Percentiles rank a stretch among this genome's conserved stretches.
Conservation (phyloP, 2,329 filamentous ascomycete species). For the Paraphoma sp. region DNA sequence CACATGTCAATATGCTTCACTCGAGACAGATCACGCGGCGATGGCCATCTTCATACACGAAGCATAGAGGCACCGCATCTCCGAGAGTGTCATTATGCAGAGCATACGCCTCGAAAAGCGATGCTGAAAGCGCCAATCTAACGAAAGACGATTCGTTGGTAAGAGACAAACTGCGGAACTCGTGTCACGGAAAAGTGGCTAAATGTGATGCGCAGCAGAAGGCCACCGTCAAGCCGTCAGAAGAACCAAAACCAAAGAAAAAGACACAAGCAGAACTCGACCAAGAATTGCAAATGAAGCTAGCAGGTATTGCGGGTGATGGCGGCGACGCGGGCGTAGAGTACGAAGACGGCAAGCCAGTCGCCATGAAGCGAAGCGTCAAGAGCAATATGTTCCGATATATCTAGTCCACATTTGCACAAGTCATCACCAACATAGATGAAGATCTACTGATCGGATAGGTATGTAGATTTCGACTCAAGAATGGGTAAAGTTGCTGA, state of each 20-base stretch:
- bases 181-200: neutral
- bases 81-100: neutral
- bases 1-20: neutral
- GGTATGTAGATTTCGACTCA: neutral
- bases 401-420: conserved; percentile 49
- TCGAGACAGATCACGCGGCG: neutral
- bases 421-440: neutral
- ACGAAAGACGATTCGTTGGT: conserved; percentile 4
- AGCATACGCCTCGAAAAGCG: neutral
- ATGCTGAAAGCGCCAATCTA: neutral
- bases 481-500: neutral
- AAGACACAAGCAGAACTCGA: conserved; percentile 71
- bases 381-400: conserved; percentile 80
- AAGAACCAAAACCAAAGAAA: conserved; percentile 28
- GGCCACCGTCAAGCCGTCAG: conserved; percentile 12
- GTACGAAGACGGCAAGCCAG: conserved; percentile 75
- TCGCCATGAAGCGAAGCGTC: conserved; percentile 75
- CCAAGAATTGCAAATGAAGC: conserved; percentile 68
- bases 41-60: neutral
- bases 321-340: conserved; percentile 76
- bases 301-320: conserved; percentile 72
- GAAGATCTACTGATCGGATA: neutral
- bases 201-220: conserved; percentile 8
- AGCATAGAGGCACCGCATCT: neutral
- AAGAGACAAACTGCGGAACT: neutral